A percentile compares a stretch with the other conserved stretches of the same genome.
Conservation (phyloP, 495 filamentous ascomycete species). For the Neurospora sp. region DNA sequence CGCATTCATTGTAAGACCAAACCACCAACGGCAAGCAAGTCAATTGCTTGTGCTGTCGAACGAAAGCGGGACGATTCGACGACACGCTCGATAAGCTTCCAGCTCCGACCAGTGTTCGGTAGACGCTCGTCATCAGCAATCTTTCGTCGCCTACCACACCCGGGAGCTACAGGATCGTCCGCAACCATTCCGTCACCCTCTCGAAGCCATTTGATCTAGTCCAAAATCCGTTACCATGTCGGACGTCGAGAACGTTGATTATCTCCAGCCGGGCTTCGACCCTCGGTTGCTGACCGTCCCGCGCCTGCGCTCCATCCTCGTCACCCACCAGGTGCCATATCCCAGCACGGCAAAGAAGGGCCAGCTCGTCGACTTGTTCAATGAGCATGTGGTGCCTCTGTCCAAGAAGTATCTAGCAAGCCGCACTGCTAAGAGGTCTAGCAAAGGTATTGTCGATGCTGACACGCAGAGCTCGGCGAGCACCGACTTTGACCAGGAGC, state of each 20-base stretch:
- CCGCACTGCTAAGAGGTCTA: slow-evolving; percentile 67
- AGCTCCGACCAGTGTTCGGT: background rate
- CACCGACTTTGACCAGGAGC: slow-evolving; percentile 32
- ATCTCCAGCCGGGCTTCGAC: slow-evolving; percentile 77
- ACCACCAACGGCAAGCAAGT: background rate
- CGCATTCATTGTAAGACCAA: background rate
- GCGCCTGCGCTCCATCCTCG: slow-evolving; percentile 76
- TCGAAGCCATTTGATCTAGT: background rate
- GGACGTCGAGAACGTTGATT: slow-evolving; percentile 59
- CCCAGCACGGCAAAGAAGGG: slow-evolving; percentile 75
- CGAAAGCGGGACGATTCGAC: background rate
- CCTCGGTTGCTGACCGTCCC: slow-evolving; percentile 74
- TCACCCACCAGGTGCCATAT: slow-evolving; percentile 76
- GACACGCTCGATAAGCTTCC: background rate
- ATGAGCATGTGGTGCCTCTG: slow-evolving; percentile 66
- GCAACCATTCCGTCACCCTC: background rate
- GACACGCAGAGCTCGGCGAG: slow-evolving; percentile 37
- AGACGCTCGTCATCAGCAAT: background rate
- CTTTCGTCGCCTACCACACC: background rate
- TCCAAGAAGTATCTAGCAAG: slow-evolving; percentile 64
- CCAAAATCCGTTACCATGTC: slow-evolving; percentile 43
- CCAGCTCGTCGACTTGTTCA: slow-evolving; percentile 75
- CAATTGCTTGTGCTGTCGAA: background rate
- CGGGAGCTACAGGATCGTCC: background rate
- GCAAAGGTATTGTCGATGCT: slow-evolving; percentile 76